These are phyloP conservation scores for Chaetomium olivaceum DNA, from an alignment of 2,329 filamentous ascomycete genomes.

Conservation along the genomic window DNA sequence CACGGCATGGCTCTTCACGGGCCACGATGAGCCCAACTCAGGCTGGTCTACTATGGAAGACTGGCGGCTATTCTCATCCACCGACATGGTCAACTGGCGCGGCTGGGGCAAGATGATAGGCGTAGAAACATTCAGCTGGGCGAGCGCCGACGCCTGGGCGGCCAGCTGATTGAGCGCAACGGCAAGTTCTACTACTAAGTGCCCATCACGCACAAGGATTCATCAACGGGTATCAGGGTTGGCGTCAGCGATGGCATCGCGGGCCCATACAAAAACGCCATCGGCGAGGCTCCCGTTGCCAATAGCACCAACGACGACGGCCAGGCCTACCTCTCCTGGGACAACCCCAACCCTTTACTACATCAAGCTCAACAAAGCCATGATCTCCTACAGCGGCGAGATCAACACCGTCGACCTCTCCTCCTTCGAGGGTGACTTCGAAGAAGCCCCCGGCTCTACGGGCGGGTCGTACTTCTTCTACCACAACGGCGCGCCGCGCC, in stretches of 20 bases:
- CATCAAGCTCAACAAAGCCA: constrained; percentile 44
- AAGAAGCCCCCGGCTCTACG: constrained; percentile 37
- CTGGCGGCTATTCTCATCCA: constrained; percentile 40
- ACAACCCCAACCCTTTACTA: constrained; percentile 42
- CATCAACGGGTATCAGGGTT: constrained; percentile 39
- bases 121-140: constrained; percentile 39
- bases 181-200: constrained; percentile 41
- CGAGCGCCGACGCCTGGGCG: constrained; percentile 40
- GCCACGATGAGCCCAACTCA: constrained; percentile 36
- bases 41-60: constrained; percentile 36
- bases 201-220: constrained; percentile 30
- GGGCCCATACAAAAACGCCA: constrained; percentile 41
- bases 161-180: constrained; percentile 38
- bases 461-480: constrained; percentile 38
- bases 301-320: constrained; percentile 44
- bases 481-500: constrained; percentile 38
- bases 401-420: not conserved
- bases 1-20: constrained; percentile 36
- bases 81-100: constrained; percentile 41
- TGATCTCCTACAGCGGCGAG: constrained; percentile 40
- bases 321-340: constrained; percentile 47
- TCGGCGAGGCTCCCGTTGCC: constrained; percentile 40
- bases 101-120: constrained; percentile 34
- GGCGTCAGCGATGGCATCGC: constrained; percentile 39
- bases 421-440: not conserved